Base-by-base conservation (phyloP, 805 yeast genomes). In the Dipodascus geniculatus region DNA sequence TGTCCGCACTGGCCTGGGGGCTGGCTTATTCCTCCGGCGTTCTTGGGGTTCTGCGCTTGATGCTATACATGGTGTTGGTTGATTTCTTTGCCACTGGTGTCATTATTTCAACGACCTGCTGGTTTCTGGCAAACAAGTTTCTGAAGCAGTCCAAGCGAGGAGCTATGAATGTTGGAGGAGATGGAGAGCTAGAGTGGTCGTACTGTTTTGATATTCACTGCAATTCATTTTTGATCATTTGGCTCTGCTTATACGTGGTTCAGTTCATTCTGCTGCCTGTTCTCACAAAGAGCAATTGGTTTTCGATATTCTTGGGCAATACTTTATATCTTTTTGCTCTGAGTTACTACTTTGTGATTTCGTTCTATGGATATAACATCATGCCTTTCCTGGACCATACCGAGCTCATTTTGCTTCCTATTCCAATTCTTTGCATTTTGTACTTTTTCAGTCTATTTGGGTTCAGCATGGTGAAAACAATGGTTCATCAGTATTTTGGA, bases 151-250 rank as follows among this genome's bases (percentile, higher is more conserved):
- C 53, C 17, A 54, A 52, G 24, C 22, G 55, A 9, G 51, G 49
- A 16, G 55, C 57, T 51, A 63, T 62, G 58, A 54, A 61, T 23
- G 52, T 71, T 42, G 66, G 67, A 24, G 67, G 64, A n/a, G 73
- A 71, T 31, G 73, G 69, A 23, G 70, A 74, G 44, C 70, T 87
- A 53, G 96, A 90, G 65, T 90, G 96, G 96, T 89, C 91, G 1
- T 89, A 87, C 65, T 88, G 96, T 70, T 90, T 90, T 65, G 97
- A 89, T 63, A 83, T 89, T 23, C 97, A 90, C 69, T 87, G 96
- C 71, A 90, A 90, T 67, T 79, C 96, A n/a, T 88, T 85, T 65
- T 70, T 88, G 57, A 73, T 83, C 16, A 81, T 88, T 48, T 87
- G 95, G 95, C 75, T 87, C 52, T 68, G 78, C 51, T 71, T 88